These are phyloP conservation scores for Coix lacrymajobi DNA, from an alignment of 176 grass and related monocot genomes.

Conservation along the genomic window DNA sequence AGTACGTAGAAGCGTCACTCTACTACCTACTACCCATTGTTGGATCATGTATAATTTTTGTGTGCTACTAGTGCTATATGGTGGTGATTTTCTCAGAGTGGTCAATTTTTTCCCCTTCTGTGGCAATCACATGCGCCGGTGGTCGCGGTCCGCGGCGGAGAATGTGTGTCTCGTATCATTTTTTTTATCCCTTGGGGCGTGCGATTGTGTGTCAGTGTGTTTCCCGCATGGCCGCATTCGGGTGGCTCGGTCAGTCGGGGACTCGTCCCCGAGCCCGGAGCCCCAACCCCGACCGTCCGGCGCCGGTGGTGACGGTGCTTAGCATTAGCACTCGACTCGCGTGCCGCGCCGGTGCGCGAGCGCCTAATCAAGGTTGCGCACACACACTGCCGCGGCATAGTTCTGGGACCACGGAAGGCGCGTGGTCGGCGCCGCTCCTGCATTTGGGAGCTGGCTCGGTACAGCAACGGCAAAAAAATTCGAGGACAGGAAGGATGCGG, in stretches of 20 bases:
- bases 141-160: slow-evolving; percentile 23
- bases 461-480: not conserved
- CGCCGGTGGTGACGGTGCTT: not conserved
- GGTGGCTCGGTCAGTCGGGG: not conserved
- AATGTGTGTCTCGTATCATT: slow-evolving; percentile 18
- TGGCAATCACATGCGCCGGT: slow-evolving; percentile 2
- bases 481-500: not conserved
- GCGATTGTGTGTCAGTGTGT: not conserved
- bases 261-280: not conserved
- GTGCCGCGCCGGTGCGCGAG: not conserved
- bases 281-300: not conserved
- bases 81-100: not conserved
- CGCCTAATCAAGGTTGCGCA: not conserved
- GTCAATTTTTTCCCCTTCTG: not conserved
- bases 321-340: no score
- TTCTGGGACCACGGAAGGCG: not conserved
- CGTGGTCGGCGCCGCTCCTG: not conserved
- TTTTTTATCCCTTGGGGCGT: not conserved
- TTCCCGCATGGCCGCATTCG: slow-evolving; percentile 18
- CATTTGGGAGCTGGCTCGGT: not conserved
- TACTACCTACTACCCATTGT: slow-evolving; percentile 7
- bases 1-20: slow-evolving; percentile 8
- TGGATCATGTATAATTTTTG: slow-evolving; percentile 32
- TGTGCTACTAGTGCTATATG: not conserved
- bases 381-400: not conserved